Evolutionary conservation across 1,284 basidiomycete species (phyloP).

Genomic region (Heterobasidion occidentale): DNA sequence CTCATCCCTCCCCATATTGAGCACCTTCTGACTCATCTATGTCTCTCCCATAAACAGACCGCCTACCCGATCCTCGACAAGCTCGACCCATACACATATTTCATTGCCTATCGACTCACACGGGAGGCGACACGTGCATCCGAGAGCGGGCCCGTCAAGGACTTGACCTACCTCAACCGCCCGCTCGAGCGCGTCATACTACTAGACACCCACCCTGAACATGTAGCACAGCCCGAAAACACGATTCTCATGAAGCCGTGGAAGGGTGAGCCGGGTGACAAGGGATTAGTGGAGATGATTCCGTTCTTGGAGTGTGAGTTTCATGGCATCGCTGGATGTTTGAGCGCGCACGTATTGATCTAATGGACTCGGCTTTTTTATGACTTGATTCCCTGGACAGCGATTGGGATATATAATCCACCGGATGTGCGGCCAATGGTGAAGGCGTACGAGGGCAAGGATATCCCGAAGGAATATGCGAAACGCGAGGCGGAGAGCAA

Average conservation of each 20-base stretch:
- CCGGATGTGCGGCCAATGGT: constrained; percentile 85
- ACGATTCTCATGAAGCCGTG: constrained; percentile 82
- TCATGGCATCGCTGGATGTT: not conserved
- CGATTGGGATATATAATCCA: constrained; percentile 84
- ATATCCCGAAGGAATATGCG: constrained; percentile 86
- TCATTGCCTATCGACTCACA: constrained; percentile 85
- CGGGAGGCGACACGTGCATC: constrained; percentile 77
- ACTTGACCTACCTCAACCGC: constrained; percentile 13
- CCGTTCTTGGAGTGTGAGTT: constrained; percentile 92
- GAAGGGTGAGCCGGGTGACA: constrained; percentile 77
- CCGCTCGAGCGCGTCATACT: constrained; percentile 10
- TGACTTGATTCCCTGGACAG: constrained; percentile 30
- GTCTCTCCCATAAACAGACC: constrained; percentile 42
- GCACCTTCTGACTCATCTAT: not conserved
- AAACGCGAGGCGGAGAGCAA: constrained; percentile 82
- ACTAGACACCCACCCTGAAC: constrained; percentile 83
- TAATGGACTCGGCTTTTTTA: not conserved
- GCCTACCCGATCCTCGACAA: constrained; percentile 89
- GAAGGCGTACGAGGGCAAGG: constrained; percentile 78
- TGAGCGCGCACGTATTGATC: not conserved
- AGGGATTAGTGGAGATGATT: constrained; percentile 83
- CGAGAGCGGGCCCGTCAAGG: constrained; percentile 79
- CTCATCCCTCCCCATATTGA: not conserved
- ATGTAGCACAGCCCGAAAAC: constrained; percentile 85
- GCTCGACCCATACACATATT: constrained; percentile 90